These are phyloP conservation scores for Umbelopsis vinacea DNA, from an alignment of 192 early-diverging fungal genomes.

Conservation along the genomic window DNA sequence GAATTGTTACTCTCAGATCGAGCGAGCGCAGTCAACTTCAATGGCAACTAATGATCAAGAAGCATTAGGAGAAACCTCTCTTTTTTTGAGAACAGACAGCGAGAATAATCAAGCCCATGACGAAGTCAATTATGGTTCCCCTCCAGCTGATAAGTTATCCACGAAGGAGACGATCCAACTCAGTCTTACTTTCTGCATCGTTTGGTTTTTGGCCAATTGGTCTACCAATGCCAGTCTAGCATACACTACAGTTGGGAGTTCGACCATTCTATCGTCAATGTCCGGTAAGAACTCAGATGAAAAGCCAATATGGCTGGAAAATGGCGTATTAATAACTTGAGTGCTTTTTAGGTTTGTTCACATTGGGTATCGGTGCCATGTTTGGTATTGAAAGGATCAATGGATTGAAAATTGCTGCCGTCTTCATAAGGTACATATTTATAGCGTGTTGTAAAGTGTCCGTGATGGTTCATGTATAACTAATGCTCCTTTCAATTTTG, in stretches of 20 bases:
- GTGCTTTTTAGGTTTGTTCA: slow-evolving; percentile 60
- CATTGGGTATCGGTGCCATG: slow-evolving; percentile 65
- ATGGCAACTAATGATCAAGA: not conserved
- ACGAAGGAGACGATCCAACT: slow-evolving; percentile 57
- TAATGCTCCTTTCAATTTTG: not conserved
- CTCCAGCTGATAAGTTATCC: slow-evolving; percentile 23
- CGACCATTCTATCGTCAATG: slow-evolving; percentile 75
- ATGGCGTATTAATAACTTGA: not conserved
- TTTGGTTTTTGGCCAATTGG: slow-evolving; percentile 84
- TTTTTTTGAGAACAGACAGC: slow-evolving; percentile 1
- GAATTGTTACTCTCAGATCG: not conserved
- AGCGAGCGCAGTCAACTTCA: not conserved
- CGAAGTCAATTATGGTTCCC: not conserved
- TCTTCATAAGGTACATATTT: slow-evolving; percentile 54
- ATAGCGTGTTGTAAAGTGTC: not conserved
- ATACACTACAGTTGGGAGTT: slow-evolving; percentile 75
- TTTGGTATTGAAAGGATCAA: slow-evolving; percentile 66
- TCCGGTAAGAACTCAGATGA: slow-evolving; percentile 47
- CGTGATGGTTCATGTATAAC: not conserved
- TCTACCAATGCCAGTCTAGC: slow-evolving; percentile 74
- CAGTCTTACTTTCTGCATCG: slow-evolving; percentile 68
- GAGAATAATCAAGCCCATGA: not conserved
- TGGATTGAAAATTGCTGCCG: slow-evolving; percentile 57
- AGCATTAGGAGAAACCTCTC: not conserved
- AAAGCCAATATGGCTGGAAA: too few species aligned